Evolutionary conservation across 352 stramenopile species (phyloP).

Genomic region (Pythium biforme): DNA sequence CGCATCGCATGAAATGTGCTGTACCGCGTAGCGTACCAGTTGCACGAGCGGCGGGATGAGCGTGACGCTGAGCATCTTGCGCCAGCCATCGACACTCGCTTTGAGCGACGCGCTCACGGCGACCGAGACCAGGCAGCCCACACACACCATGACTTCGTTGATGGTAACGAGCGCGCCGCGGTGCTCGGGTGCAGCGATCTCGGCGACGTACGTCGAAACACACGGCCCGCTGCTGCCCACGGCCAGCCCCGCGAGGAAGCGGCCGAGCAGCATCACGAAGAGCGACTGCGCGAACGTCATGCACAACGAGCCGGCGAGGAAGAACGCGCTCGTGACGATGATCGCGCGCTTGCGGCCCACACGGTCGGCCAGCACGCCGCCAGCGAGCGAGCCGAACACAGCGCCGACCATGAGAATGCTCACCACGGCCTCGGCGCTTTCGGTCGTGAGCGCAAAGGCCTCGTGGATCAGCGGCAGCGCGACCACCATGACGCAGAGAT

Average conservation of each 20-base stretch:
- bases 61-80: conserved; percentile 64
- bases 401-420: conserved; percentile 70
- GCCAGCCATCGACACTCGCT: conserved; percentile 47
- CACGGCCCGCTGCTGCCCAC: conserved; percentile 66
- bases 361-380: conserved; percentile 54
- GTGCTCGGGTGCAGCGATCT: conserved; percentile 56
- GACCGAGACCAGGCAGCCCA: conserved; percentile 68
- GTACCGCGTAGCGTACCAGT: too few species aligned
- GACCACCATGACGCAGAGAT: conserved; percentile 76
- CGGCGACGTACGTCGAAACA: conserved; percentile 65
- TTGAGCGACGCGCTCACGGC: conserved; percentile 45
- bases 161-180: conserved; percentile 58
- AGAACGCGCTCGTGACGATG: conserved; percentile 57
- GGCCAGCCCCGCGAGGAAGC: conserved; percentile 61
- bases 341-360: conserved; percentile 66
- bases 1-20: too few species aligned
- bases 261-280: conserved; percentile 49
- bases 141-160: conserved; percentile 75
- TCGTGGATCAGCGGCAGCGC: conserved; percentile 63
- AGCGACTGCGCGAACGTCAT: conserved; percentile 65
- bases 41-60: conserved; percentile 62
- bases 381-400: conserved; percentile 56
- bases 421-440: conserved; percentile 50
- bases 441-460: conserved; percentile 55
- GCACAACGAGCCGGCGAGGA: conserved; percentile 54